Conservation (phyloP, 805 yeast species). For the Tetrapisispora fleetii region DNA sequence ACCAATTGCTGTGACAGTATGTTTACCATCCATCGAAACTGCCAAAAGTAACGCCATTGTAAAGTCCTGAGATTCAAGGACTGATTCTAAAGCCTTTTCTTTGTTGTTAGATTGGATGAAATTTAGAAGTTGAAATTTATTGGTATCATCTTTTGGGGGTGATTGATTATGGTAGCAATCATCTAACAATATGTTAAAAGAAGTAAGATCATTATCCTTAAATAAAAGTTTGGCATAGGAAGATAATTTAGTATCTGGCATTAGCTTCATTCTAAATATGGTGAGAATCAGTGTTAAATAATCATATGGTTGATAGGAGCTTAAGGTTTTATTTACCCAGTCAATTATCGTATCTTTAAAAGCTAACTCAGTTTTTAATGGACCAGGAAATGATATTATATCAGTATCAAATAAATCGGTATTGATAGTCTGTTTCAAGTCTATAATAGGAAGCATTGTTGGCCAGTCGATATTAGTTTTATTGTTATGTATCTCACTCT, state of each 20-base stretch:
- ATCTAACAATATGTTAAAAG: too few species aligned
- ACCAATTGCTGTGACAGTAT: not conserved
- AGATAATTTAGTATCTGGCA: not conserved
- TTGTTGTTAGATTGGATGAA: constrained; percentile 29
- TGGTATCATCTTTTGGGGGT: not conserved
- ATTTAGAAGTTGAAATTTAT: not conserved
- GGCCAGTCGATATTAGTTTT: not conserved
- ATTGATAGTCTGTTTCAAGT: not conserved
- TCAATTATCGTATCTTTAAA: constrained; percentile 58
- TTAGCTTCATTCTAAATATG: not conserved
- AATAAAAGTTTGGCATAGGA: not conserved
- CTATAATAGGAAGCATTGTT: not conserved
- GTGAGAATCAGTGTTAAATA: not conserved
- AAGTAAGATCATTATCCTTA: not conserved
- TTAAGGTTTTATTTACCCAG: constrained; percentile 43
- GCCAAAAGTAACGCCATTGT: constrained; percentile 68
- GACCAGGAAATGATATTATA: constrained; percentile 34
- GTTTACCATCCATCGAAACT: constrained; percentile 39
- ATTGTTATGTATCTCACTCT: not conserved
- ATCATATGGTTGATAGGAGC: not conserved
- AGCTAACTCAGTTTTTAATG: constrained; percentile 42
- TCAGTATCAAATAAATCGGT: not conserved
- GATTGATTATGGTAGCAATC: not conserved
- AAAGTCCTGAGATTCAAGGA: constrained; percentile 60
- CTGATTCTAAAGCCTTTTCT: constrained; percentile 51